Percentiles rank a stretch among this genome's conserved stretches.
phyloP scores from a whole-genome alignment of 1,139 yeast genomes.

The Blastobotrys petasosporus region DNA sequence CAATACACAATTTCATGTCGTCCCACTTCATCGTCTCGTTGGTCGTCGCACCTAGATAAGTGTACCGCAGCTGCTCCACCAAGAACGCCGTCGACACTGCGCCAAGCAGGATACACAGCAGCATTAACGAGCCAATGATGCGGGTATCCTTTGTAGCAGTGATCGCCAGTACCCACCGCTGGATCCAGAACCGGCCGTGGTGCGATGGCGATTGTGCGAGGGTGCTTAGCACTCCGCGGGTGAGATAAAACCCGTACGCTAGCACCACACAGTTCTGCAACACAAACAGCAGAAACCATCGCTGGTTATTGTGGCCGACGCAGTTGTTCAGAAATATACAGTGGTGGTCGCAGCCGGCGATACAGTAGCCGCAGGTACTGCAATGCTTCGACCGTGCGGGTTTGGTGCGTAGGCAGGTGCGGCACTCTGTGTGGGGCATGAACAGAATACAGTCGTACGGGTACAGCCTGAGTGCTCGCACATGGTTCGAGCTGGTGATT shows the following conservation, averaged over 20 bases:
- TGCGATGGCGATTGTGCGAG: not conserved
- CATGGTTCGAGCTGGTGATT: slow-evolving; percentile 28
- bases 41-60: slow-evolving; percentile 83
- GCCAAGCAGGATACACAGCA: slow-evolving; percentile 50
- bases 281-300: slow-evolving; percentile 63
- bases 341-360: slow-evolving; percentile 77
- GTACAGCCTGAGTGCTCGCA: slow-evolving; percentile 31
- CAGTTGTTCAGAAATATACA: slow-evolving; percentile 95
- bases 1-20: slow-evolving; percentile 55
- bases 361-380: slow-evolving; percentile 61
- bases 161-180: slow-evolving; percentile 6
- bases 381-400: slow-evolving; percentile 94
- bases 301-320: slow-evolving; percentile 69
- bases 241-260: slow-evolving; percentile 53
- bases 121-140: slow-evolving; percentile 46
- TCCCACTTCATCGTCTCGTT: slow-evolving; percentile 86
- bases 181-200: not conserved
- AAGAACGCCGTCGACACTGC: slow-evolving; percentile 54
- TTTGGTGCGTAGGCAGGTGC: slow-evolving; percentile 62
- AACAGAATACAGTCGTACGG: slow-evolving; percentile 55
- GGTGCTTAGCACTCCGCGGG: slow-evolving; percentile 26
- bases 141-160: slow-evolving; percentile 32
- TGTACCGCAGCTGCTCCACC: slow-evolving; percentile 53
- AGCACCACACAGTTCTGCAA: slow-evolving; percentile 50
- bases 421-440: slow-evolving; percentile 40